Evolutionary conservation across 345 rosid genomes (phyloP), one percentile per base, ranked within the genome.

Genomic region (Syzygium grande): DNA sequence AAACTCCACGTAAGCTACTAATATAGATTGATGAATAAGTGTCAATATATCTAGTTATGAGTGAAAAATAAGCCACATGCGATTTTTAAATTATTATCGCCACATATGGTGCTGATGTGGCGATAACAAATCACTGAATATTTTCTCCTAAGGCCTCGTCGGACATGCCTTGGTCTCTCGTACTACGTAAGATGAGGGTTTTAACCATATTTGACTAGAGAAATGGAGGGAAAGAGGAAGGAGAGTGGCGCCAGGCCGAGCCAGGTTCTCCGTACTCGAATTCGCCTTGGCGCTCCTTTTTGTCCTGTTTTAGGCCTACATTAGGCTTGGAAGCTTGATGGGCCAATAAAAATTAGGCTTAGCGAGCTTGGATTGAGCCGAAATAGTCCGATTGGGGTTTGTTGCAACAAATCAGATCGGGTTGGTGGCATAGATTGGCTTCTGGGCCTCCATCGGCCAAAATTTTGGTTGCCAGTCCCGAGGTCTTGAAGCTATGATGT

Each of bases 251-350:
- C 29, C 0, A 3, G 73, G 73, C 73, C 19, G 34, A 17, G 19
- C 73, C 73, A 6, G 9, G 73, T 29, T 61, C 7, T 23, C 34
- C 19, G 9, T 34, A 34, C 38, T 34, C 0, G 17, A 29, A 25
- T 29, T n/a, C 17, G 4, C 73, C 73, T 13, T 61, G 73, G 34
- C 34, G 19, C 17, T 61, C 19, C n/a, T 61, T 59, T n/a, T 61
- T 0, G 73, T n/a, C 15, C 73, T 61, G 13, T 1, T 0, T 43
- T 43, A 5, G 46, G 0, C 73, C 30, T 6, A 61, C 17, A 7
- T 63, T 63, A 63, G 29, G 77, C 7, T 63, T 1, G 38, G 19
- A 63, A 63, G 77, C 17, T 63, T 29, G 77, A 29, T 63, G 38
- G 38, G 77, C 77, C 38, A 63, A 59, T 43, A 43, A 6, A 59